phyloP scores from a whole-genome alignment of 192 early-diverging fungal species.

The Hyaloraphidium curvatum region DNA sequence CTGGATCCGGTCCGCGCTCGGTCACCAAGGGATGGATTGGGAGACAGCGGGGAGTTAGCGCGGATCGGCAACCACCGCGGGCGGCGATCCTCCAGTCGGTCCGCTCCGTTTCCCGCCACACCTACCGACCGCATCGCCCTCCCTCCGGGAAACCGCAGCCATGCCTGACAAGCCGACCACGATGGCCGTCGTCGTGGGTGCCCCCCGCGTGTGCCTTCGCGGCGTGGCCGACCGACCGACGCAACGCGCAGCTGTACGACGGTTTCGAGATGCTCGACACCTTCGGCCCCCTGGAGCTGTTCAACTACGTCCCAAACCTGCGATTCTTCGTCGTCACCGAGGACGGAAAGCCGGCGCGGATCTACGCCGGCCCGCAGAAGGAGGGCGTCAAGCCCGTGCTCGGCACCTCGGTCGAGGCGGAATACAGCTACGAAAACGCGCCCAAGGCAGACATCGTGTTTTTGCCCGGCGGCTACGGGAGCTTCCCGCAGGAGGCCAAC shows the following conservation, averaged over 20 bases:
- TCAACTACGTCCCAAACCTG: neutral
- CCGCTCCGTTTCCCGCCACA: too few species aligned
- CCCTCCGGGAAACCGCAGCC: too few species aligned
- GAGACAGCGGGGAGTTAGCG: too few species aligned
- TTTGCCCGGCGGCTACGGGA: neutral
- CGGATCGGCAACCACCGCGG: too few species aligned
- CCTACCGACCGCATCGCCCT: too few species aligned
- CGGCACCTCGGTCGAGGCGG: neutral
- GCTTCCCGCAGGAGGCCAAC: neutral
- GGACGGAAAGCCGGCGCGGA: neutral
- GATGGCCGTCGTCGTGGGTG: neutral
- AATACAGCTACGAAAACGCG: neutral
- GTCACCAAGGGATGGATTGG: too few species aligned
- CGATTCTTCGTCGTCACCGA: neutral
- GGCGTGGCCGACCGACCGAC: neutral
- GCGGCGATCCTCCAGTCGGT: too few species aligned
- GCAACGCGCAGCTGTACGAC: neutral
- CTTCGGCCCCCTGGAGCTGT: conserved; percentile 1
- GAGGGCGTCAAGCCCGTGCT: neutral
- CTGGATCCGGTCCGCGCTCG: too few species aligned
- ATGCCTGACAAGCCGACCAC: neutral
- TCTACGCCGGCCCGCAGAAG: neutral
- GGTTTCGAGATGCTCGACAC: conserved; percentile 3
- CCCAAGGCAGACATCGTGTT: neutral
- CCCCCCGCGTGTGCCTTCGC: neutral